Evolutionary conservation across 371 early-diverging fungal genomes (phyloP).

Genomic region (Mucor lusitanicus): DNA sequence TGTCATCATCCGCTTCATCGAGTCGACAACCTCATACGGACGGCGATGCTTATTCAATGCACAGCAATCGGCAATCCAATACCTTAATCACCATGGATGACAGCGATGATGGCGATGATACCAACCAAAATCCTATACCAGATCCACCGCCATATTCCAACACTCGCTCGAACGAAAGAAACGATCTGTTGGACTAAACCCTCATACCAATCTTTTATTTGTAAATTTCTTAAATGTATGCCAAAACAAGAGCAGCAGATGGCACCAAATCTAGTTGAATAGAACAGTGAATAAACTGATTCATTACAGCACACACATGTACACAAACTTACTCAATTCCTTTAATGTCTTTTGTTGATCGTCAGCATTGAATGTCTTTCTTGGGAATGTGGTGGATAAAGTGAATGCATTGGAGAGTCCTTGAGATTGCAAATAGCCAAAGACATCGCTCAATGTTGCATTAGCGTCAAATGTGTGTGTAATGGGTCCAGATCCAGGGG

Average conservation of each 20-base stretch:
- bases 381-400: conserved; percentile 74
- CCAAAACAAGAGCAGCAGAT: conserved; percentile 40
- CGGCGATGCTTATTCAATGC: conserved; percentile 9
- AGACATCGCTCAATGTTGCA: conserved; percentile 68
- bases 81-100: background rate
- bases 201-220: background rate
- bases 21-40: background rate
- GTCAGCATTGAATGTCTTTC: conserved; percentile 48
- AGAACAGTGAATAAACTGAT: background rate
- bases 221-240: conserved; percentile 7
- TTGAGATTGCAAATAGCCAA: conserved; percentile 61
- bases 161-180: background rate
- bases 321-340: conserved; percentile 46
- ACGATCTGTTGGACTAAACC: conserved; percentile 4
- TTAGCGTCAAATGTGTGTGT: conserved; percentile 74
- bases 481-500: conserved; percentile 54
- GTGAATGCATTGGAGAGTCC: conserved; percentile 63
- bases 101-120: background rate
- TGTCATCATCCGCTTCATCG: conserved; percentile 12
- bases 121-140: background rate
- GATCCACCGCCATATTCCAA: conserved; percentile 9
- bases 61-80: background rate
- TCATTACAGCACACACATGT: background rate
- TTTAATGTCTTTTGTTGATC: conserved; percentile 49
- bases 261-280: conserved; percentile 37